phyloP scores from a whole-genome alignment of 1,284 basidiomycete species.

The Phellinidium pouzarii region DNA sequence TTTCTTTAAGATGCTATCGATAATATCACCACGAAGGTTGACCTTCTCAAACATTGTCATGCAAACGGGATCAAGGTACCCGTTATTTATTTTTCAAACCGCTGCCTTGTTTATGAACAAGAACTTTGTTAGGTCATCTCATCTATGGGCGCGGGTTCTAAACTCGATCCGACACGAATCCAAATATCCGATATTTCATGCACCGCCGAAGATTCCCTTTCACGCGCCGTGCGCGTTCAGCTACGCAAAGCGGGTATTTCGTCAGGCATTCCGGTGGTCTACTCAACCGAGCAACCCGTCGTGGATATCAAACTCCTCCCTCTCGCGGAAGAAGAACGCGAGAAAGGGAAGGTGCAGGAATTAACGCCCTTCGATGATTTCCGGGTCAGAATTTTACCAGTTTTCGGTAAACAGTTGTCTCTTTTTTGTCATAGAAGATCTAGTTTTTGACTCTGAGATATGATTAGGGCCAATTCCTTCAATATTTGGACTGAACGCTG shows the following conservation, averaged over 20 bases:
- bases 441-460: background rate
- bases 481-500: constrained; percentile 84
- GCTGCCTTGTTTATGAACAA: background rate
- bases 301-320: constrained; percentile 83
- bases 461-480: constrained; percentile 69
- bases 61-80: constrained; percentile 65
- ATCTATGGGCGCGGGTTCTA: constrained; percentile 97
- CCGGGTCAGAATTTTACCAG: constrained; percentile 84
- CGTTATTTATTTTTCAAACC: background rate
- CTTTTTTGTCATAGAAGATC: background rate
- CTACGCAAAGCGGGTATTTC: constrained; percentile 66
- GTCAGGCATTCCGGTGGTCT: constrained; percentile 87
- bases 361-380: constrained; percentile 92
- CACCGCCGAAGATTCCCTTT: constrained; percentile 93
- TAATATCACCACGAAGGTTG: constrained; percentile 93
- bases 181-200: constrained; percentile 93
- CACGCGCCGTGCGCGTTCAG: constrained; percentile 80
- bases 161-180: constrained; percentile 89
- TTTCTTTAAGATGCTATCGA: constrained; percentile 78
- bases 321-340: constrained; percentile 86
- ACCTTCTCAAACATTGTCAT: constrained; percentile 80
- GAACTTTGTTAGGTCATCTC: constrained; percentile 68
- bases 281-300: constrained; percentile 89
- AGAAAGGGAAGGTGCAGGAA: constrained; percentile 87
- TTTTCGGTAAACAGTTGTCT: constrained; percentile 51